Percentiles rank a stretch among this genome's conserved stretches.
Evolutionary conservation across 2,329 filamentous ascomycete species (phyloP).

Genomic region (Fusarium sp.): DNA sequence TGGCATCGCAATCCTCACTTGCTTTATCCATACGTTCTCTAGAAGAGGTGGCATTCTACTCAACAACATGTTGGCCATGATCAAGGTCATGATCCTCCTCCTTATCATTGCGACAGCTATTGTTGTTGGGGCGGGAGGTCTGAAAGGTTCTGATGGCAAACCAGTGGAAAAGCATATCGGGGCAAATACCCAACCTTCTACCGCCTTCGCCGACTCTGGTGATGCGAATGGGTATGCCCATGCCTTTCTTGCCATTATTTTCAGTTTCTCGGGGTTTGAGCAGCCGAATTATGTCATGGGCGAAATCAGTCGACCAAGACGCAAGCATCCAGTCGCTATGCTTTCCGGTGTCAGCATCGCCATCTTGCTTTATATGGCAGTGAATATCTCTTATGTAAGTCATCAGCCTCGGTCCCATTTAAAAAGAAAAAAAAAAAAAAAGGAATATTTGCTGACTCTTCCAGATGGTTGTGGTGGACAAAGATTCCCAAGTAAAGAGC

Average conservation of each 20-base stretch:
- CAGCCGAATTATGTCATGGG: slow-evolving; percentile 54
- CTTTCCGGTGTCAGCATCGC: slow-evolving; percentile 47
- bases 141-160: slow-evolving; percentile 16
- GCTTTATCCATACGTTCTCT: slow-evolving; percentile 61
- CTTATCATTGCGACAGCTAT: slow-evolving; percentile 54
- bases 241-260: slow-evolving; percentile 59
- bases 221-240: slow-evolving; percentile 50
- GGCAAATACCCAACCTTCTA: slow-evolving; percentile 43
- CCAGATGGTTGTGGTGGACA: slow-evolving; percentile 53
- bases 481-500: slow-evolving; percentile 10
- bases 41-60: slow-evolving; percentile 61
- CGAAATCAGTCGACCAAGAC: slow-evolving; percentile 47
- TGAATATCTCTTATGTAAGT: slow-evolving; percentile 53
- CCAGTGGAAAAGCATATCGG: slow-evolving; percentile 42
- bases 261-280: slow-evolving; percentile 52
- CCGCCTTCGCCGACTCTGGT: slow-evolving; percentile 39
- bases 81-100: slow-evolving; percentile 61
- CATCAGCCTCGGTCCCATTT: fast-evolving
- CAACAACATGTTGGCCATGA: slow-evolving; percentile 62
- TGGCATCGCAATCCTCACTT: slow-evolving; percentile 55
- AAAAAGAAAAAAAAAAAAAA: not conserved
- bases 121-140: slow-evolving; percentile 46
- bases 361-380: slow-evolving; percentile 50
- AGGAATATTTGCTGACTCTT: not conserved
- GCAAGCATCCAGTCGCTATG: slow-evolving; percentile 50